Percentiles rank a stretch among this genome's conserved stretches.
Conservation (phyloP, 805 yeast genomes). For the Lipomyces sp. region DNA sequence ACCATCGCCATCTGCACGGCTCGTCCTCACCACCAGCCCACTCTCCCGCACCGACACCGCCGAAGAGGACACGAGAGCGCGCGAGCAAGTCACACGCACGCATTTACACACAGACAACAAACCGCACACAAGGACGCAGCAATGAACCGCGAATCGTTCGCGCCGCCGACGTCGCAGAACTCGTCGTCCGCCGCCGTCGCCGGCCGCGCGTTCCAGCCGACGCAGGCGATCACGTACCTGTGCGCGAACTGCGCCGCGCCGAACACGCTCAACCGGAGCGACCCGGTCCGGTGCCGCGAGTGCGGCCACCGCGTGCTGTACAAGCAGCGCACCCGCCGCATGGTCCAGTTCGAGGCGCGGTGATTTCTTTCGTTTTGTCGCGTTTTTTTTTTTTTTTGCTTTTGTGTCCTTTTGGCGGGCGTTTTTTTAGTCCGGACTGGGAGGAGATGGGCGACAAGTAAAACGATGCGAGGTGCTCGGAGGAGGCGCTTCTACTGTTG, state of each 20-base stretch:
- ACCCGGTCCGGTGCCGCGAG: constrained; percentile 96
- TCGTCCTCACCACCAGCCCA: no score
- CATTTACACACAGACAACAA: no score
- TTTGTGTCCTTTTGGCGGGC: no score
- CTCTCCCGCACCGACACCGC: no score
- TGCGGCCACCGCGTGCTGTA: constrained; percentile 97
- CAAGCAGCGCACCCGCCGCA: constrained; percentile 95
- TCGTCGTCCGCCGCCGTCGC: constrained; percentile 79
- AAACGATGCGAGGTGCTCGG: no score
- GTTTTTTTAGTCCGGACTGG: no score
- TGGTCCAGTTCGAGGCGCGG: constrained; percentile 83
- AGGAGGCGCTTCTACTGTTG: no score
- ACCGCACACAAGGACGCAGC: not conserved
- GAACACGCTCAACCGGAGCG: constrained; percentile 83
- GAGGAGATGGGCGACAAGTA: no score
- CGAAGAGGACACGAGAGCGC: no score
- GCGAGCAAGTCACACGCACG: no score
- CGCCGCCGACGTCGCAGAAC: constrained; percentile 61
- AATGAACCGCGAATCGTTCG: constrained; percentile 74
- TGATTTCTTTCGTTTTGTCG: constrained; percentile 33
- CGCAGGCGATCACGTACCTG: constrained; percentile 84
- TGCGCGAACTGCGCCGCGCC: constrained; percentile 96
- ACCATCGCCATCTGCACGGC: no score
- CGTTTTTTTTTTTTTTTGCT: no score
- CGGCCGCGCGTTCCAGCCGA: constrained; percentile 63